Evolutionary conservation across 1,139 yeast species (phyloP).

Genomic region (Suhomyces coccinellae): DNA sequence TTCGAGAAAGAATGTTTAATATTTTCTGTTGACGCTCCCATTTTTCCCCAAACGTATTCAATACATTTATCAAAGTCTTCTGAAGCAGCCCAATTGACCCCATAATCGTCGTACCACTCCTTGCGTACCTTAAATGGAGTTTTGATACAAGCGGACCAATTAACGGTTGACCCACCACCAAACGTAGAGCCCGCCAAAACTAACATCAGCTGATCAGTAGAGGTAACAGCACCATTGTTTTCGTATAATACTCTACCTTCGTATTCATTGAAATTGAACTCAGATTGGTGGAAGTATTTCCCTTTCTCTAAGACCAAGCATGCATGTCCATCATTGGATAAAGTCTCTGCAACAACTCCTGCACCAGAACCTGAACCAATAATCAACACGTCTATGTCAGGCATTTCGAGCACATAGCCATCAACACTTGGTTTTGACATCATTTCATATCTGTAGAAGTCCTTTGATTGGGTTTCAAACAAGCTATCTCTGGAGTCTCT

Average conservation of each 20-base stretch:
- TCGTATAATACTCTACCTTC: constrained; percentile 47
- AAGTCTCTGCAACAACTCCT: constrained; percentile 56
- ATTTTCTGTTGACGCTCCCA: constrained; percentile 48
- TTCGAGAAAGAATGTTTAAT: constrained; percentile 53
- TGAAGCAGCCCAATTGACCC: constrained; percentile 50
- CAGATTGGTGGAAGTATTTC: constrained; percentile 39
- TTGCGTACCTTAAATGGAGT: constrained; percentile 56
- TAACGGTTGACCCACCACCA: constrained; percentile 63
- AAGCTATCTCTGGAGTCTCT: constrained; percentile 30
- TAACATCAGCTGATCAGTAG: constrained; percentile 37
- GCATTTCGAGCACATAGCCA: constrained; percentile 35
- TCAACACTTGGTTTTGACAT: constrained; percentile 31
- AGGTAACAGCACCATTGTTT: constrained; percentile 35
- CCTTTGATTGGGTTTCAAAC: constrained; percentile 30
- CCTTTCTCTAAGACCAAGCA: constrained; percentile 59
- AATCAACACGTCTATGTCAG: constrained; percentile 47
- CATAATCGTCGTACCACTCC: constrained; percentile 54
- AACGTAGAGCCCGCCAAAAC: constrained; percentile 56
- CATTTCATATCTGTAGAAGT: constrained; percentile 34
- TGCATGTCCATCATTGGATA: constrained; percentile 45
- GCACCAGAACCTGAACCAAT: constrained; percentile 63
- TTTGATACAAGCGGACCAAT: constrained; percentile 60
- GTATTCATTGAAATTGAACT: constrained; percentile 39
- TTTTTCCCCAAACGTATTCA: constrained; percentile 50
- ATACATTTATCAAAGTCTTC: constrained; percentile 48